Percentiles rank a stretch among this genome's conserved stretches.
Conservation (phyloP, 176 grass and related monocot species). For the Paspalum notatum region DNA sequence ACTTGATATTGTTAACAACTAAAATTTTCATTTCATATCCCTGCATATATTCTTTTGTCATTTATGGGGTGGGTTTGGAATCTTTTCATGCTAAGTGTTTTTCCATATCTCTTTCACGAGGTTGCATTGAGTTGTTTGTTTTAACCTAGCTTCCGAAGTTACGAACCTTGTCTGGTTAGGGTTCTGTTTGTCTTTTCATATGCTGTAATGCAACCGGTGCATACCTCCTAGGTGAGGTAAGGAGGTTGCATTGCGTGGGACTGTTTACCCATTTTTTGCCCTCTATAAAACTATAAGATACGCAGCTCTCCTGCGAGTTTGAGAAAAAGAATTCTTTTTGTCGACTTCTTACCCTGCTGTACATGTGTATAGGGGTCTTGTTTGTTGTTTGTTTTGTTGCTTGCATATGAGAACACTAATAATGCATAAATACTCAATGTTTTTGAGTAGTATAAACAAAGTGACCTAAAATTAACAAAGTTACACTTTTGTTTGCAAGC, state of each 20-base stretch:
- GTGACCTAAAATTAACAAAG: neutral
- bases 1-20: neutral
- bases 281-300: too few species aligned
- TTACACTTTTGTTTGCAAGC: neutral
- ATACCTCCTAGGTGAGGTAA: too few species aligned
- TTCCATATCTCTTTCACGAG: neutral
- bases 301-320: too few species aligned
- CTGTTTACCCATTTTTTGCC: too few species aligned
- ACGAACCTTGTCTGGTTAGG: neutral
- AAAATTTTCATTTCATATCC: neutral
- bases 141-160: neutral
- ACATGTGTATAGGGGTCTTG: neutral
- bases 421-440: neutral
- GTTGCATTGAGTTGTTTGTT: neutral
- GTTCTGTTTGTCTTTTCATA: neutral
- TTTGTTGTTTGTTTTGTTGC: neutral
- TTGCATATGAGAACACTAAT: neutral
- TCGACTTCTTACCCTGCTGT: neutral
- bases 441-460: neutral
- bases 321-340: too few species aligned
- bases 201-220: too few species aligned
- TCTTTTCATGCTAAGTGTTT: constrained; percentile 23
- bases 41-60: neutral
- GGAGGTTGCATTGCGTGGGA: too few species aligned
- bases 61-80: constrained; percentile 4